Conservation (phyloP, 2,329 filamentous ascomycete genomes). For the Beauveria sp. region DNA sequence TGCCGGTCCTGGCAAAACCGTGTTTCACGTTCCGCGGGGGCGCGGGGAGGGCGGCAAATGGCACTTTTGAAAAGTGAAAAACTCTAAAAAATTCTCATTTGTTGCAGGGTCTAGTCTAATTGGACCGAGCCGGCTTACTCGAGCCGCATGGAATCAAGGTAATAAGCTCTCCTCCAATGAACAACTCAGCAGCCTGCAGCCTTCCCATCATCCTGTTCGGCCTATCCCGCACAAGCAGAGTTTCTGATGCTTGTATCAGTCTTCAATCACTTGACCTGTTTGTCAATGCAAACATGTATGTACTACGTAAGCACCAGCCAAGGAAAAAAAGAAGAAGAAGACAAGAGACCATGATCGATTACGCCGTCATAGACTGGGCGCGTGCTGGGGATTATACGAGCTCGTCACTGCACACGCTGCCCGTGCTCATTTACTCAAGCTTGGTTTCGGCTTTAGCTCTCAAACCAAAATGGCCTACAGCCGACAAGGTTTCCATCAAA, state of each 20-base stretch:
- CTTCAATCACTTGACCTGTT: background rate
- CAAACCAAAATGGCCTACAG: background rate
- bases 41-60: no score
- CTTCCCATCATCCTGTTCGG: background rate
- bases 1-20: background rate
- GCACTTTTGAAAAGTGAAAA: background rate
- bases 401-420: background rate
- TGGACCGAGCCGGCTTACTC: background rate
- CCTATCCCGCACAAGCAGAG: background rate
- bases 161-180: no score
- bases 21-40: background rate
- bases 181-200: no score
- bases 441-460: no score
- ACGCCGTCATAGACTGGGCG: no score
- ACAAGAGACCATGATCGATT: background rate
- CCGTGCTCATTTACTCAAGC: no score
- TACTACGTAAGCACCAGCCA: background rate
- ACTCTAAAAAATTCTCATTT: background rate
- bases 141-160: background rate
- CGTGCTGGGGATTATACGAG: background rate
- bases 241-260: background rate
- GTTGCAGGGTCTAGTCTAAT: background rate
- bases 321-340: background rate
- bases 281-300: background rate
- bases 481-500: background rate